phyloP scores from a whole-genome alignment of 306 rosid genomes.

The Comarum palustre region DNA sequence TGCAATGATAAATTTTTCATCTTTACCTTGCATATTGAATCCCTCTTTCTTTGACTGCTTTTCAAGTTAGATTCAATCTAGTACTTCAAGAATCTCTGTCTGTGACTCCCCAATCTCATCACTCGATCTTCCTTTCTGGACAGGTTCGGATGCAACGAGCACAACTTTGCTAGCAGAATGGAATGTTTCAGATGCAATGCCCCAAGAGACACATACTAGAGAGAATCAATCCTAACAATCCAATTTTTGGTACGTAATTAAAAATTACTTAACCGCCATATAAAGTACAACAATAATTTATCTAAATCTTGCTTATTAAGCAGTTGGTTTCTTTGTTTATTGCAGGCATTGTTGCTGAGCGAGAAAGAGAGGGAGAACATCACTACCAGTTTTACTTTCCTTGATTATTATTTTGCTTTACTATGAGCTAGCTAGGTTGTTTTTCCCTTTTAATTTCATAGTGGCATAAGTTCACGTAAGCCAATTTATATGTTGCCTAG shows the following conservation, averaged over 20 bases:
- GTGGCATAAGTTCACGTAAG: slow-evolving; percentile 27
- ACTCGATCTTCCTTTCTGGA: slow-evolving; percentile 4
- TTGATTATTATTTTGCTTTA: slow-evolving; percentile 25
- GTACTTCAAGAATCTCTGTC: slow-evolving; percentile 21
- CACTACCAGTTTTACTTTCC: slow-evolving; percentile 18
- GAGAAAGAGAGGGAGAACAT: slow-evolving; percentile 20
- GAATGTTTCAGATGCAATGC: slow-evolving; percentile 97
- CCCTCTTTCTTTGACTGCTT: slow-evolving; percentile 48
- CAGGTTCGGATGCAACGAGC: slow-evolving; percentile 95
- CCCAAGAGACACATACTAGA: slow-evolving; percentile 69
- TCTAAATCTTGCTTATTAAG: not conserved
- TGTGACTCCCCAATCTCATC: not conserved
- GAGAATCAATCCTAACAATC: slow-evolving; percentile 3
- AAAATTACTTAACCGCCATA: not conserved
- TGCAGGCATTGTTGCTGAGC: slow-evolving; percentile 43
- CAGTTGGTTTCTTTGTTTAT: not conserved
- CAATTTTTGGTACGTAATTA: slow-evolving; percentile 23
- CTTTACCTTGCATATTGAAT: slow-evolving; percentile 16
- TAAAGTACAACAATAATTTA: too few species aligned
- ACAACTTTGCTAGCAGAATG: slow-evolving; percentile 94
- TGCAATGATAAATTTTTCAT: not conserved
- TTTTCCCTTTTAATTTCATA: not conserved
- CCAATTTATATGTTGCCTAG: slow-evolving; percentile 34
- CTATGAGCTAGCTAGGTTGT: slow-evolving; percentile 23
- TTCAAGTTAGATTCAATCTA: not conserved